Base-by-base conservation (phyloP, 768 basidiomycete genomes). In the Trametes gibbosa region DNA sequence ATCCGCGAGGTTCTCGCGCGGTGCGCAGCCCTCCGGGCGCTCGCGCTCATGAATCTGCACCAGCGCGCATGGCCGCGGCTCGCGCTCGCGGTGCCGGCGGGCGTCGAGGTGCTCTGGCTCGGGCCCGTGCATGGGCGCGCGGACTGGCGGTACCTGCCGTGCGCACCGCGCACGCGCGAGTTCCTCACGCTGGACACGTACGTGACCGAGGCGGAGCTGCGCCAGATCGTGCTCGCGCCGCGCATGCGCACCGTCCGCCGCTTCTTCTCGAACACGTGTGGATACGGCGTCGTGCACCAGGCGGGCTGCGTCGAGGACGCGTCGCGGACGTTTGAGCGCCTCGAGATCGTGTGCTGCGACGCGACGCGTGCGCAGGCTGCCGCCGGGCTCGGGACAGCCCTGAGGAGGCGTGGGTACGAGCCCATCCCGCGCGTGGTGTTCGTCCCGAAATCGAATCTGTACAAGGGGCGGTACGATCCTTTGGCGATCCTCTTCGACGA, bases 61-160 rank as follows among this genome's bases (percentile, higher is more conserved):
- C 74, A 74, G 49, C 67, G 69, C 41, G 42, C 63, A 7, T 74
- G 72, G 73, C 61, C 63, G 43, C 65, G 55, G 2, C 61, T 77
- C 27, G 69, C 72, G 39, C 63, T 70, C 55, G 66, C 67, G 7
- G 63, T 76, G 17, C 75, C 76, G 2, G n/a, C 66, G 4, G 65
- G 66, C 25, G 59, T 78, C 32, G 61, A 71, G 32, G 61, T 66
- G 19, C 67, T 77, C 16, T 63, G 67, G 13, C 63, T 76, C 34
- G 77, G 74, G 0, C 75, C 75, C 2, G 63, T 72, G 25, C 75
- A 76, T 62, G 76, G 76, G 9, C 55, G 70, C 9, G 68, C 75
- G 43, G 67, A 70, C 60, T 51, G 50, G 43, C 46, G 48, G 16
- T 53, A 68, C n/a, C 63, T 77, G 21, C 65, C 56, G 10, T 68